A percentile compares a stretch with the other conserved stretches of the same genome.
Conservation (phyloP, 2,329 filamentous ascomycete species). For the Decorospora gaudefroyi region DNA sequence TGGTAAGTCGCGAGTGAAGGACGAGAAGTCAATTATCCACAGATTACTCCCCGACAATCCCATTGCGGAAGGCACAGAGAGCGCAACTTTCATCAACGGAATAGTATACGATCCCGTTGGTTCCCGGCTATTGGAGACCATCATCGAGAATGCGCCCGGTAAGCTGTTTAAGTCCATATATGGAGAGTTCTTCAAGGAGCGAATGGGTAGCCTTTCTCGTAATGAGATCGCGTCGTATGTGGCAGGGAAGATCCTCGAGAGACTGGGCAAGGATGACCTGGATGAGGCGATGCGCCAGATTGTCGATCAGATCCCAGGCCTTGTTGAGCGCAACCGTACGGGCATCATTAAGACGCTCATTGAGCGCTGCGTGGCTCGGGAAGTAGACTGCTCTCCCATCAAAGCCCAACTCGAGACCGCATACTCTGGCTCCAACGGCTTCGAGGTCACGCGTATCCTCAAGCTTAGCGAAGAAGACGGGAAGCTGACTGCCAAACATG, state of each 20-base stretch:
- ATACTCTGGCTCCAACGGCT: conserved; percentile 57
- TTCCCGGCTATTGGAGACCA: conserved; percentile 84
- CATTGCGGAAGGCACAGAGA: conserved; percentile 71
- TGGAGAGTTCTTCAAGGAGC: conserved; percentile 74
- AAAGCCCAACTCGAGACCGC: conserved; percentile 62
- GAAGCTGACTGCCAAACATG: conserved; percentile 35
- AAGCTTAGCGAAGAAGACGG: conserved; percentile 57
- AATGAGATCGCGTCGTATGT: conserved; percentile 92
- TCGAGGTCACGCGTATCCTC: conserved; percentile 64
- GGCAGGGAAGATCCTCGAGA: conserved; percentile 78
- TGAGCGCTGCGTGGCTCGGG: conserved; percentile 76
- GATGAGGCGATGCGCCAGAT: conserved; percentile 72
- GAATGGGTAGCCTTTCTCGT: conserved; percentile 78
- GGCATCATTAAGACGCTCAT: conserved; percentile 81
- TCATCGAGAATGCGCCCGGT: conserved; percentile 78
- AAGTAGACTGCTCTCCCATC: conserved; percentile 61
- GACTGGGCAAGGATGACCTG: conserved; percentile 85
- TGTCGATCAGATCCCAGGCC: conserved; percentile 69
- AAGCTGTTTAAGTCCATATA: conserved; percentile 91
- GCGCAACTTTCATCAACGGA: conserved; percentile 79
- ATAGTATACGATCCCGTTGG: conserved; percentile 90
- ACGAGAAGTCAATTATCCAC: conserved; percentile 71
- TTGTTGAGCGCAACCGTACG: conserved; percentile 76
- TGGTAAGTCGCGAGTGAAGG: conserved; percentile 67
- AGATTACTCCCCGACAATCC: conserved; percentile 80